Conservation (phyloP, 805 yeast genomes). For the Martiniozyma abietophila region DNA sequence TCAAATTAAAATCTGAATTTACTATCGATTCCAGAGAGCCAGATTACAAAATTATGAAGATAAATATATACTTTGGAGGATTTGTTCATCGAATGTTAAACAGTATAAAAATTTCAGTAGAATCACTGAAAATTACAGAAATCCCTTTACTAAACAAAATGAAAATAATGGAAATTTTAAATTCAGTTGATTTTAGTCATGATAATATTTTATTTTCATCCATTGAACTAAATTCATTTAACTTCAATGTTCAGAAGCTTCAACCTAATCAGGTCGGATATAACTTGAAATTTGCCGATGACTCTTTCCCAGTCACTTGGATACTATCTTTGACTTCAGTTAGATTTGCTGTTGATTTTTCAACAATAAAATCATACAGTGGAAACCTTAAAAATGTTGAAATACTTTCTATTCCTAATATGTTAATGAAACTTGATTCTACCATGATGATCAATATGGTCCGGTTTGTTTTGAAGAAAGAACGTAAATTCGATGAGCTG, state of each 20-base stretch:
- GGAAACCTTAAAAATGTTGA: slow-evolving; percentile 19
- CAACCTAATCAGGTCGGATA: slow-evolving; percentile 32
- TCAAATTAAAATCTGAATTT: background rate
- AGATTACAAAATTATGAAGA: slow-evolving; percentile 2
- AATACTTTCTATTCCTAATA: slow-evolving; percentile 24
- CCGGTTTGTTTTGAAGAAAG: slow-evolving; percentile 11
- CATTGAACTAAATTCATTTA: slow-evolving; percentile 13
- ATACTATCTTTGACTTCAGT: slow-evolving; percentile 31
- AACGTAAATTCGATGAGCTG: slow-evolving; percentile 16
- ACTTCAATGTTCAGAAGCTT: slow-evolving; percentile 13
- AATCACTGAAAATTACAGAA: slow-evolving; percentile 18
- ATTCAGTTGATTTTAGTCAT: slow-evolving; percentile 1
- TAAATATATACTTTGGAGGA: slow-evolving; percentile 11
- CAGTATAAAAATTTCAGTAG: slow-evolving; percentile 17
- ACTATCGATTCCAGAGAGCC: background rate
- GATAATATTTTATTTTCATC: slow-evolving; percentile 13
- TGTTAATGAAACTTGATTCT: slow-evolving; percentile 14
- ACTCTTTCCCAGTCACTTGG: slow-evolving; percentile 35
- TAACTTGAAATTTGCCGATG: slow-evolving; percentile 31
- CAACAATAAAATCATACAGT: slow-evolving; percentile 12
- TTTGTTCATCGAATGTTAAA: slow-evolving; percentile 16
- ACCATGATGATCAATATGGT: slow-evolving; percentile 15
- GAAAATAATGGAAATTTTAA: slow-evolving; percentile 8
- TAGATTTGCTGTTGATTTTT: slow-evolving; percentile 20
- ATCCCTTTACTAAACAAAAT: slow-evolving; percentile 18